phyloP scores from a whole-genome alignment of 345 rosid species.

The Crucihimalaya himalaica region DNA sequence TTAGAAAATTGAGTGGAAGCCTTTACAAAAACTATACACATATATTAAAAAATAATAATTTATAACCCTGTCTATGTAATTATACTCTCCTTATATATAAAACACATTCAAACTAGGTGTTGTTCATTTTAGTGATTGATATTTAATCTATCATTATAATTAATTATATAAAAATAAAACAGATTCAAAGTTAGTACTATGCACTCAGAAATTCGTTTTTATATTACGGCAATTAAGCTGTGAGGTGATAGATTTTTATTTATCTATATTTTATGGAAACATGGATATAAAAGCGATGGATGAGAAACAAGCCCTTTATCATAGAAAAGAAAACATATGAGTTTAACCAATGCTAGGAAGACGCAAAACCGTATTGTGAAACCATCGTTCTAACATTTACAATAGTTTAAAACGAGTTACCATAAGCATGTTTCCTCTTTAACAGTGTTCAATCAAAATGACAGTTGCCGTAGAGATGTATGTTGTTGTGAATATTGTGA shows the following conservation, averaged over 20 bases:
- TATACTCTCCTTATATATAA: not conserved
- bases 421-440: not conserved
- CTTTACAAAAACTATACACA: not conserved
- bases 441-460: not conserved
- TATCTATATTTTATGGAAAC: too few relatives aligned
- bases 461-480: not conserved
- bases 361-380: too few relatives aligned
- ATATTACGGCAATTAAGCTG: not conserved
- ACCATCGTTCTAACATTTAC: not conserved
- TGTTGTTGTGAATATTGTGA: slow-evolving; percentile 14
- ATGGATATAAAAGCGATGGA: not conserved
- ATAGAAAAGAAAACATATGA: too few relatives aligned
- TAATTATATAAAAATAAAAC: too few relatives aligned
- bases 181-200: not conserved
- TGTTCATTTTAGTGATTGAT: not conserved
- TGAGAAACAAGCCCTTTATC: too few relatives aligned
- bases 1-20: slow-evolving; percentile 1
- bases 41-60: not conserved
- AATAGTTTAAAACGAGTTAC: too few relatives aligned
- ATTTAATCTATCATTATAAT: not conserved
- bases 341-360: not conserved
- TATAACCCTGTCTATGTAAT: not conserved
- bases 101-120: not conserved
- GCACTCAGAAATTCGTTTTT: not conserved
- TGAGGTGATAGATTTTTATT: too few relatives aligned